Base-by-base conservation (phyloP, 257 asterid genomes). In the Cinchona pubescens region DNA sequence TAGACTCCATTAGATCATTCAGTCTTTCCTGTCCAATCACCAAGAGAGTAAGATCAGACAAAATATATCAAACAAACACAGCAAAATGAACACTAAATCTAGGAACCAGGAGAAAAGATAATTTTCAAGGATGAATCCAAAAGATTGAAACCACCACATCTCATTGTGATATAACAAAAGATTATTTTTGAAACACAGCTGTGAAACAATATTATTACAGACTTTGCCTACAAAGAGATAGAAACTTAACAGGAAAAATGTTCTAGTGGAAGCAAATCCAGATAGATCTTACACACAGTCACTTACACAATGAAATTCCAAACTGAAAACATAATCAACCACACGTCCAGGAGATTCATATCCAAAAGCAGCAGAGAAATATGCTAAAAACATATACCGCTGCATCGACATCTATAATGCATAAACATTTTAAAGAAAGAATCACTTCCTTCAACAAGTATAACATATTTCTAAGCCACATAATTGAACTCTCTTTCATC, bases 1-100 rank as follows among this genome's bases (percentile, higher is more conserved):
- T 90, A 7, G 96, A 71, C 86, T 92, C 97, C 97, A 92, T 90
- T 88, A 92, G 88, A 86, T 45, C 97, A 92, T 92, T 78, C 88
- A 90, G 76, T 80, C 82, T 84, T 73, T 12, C 74, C 65, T 49
- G 30, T 37, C n/a, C 62, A 76, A 38, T 38, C 32, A 80, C 32
- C 61, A 69, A 32, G 1, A 14, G 42, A n/a, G n/a, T 4, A 32
- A 1, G 45, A 55, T 79, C 69, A 73, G 82, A 37, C 13, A 9
- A 7, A 79, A 30, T 0, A 21, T 45, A 23, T n/a, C 65, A 16
- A 43, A 49, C 32, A n/a, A 1, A 34, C 43, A 35, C 7, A 14
- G 27, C n/a, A 21, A 3, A 51, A 71, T 25, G 30, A 32, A 21
- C 13, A 51, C 3, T 18, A 34, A 7, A 66, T 38, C 2, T 35